Evolutionary conservation across 2,329 filamentous ascomycete genomes (phyloP).

Genomic region (Penicillium brasilianum): DNA sequence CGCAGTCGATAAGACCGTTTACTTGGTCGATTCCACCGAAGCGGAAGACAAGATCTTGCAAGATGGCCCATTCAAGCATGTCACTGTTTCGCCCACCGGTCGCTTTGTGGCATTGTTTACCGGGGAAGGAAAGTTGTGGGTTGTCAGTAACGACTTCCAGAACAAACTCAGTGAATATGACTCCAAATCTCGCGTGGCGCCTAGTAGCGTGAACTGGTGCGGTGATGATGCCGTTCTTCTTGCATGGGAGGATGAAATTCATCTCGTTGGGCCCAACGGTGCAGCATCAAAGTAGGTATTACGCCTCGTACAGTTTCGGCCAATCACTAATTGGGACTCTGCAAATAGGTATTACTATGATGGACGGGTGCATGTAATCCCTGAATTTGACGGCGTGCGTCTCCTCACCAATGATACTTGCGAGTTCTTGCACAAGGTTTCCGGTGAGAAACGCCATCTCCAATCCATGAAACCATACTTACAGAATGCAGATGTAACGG

Average conservation of each 20-base stretch:
- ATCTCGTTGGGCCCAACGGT: constrained; percentile 85
- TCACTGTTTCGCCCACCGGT: constrained; percentile 88
- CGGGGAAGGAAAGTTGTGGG: constrained; percentile 81
- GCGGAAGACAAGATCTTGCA: constrained; percentile 90
- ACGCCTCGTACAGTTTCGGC: neutral
- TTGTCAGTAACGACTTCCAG: constrained; percentile 95
- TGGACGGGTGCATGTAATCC: constrained; percentile 83
- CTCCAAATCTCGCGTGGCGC: constrained; percentile 80
- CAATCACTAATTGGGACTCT: constrained; percentile 24
- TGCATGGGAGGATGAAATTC: constrained; percentile 97
- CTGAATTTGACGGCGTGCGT: constrained; percentile 87
- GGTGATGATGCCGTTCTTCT: constrained; percentile 91
- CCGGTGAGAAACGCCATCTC: constrained; percentile 51
- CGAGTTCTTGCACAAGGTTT: constrained; percentile 95
- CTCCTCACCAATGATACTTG: constrained; percentile 92
- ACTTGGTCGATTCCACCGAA: constrained; percentile 84
- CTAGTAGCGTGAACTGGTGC: constrained; percentile 92
- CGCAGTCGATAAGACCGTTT: constrained; percentile 82
- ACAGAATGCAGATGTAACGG: constrained; percentile 65
- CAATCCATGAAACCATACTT: constrained; percentile 8
- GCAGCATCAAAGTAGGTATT: constrained; percentile 64
- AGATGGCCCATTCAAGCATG: constrained; percentile 89
- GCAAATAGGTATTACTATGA: constrained; percentile 79
- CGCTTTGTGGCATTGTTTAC: constrained; percentile 88
- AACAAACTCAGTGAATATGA: constrained; percentile 90